phyloP scores from a whole-genome alignment of 352 stramenopile species.

The Pythium brachiatum region DNA sequence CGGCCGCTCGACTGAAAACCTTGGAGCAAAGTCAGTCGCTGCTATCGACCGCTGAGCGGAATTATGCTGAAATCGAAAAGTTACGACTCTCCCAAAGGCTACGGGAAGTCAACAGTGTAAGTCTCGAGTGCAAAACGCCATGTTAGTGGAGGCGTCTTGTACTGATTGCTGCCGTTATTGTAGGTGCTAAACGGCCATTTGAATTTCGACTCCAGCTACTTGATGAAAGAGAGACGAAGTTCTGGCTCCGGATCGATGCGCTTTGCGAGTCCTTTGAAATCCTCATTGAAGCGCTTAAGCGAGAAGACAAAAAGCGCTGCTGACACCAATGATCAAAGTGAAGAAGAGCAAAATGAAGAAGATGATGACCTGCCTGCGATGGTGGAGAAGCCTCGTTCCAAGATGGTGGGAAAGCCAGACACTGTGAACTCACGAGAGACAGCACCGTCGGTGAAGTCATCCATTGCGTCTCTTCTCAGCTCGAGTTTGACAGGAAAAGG shows the following conservation, averaged over 20 bases:
- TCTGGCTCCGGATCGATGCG: constrained; percentile 3
- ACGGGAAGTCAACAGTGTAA: constrained; percentile 68
- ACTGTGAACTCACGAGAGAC: neutral
- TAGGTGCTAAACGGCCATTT: constrained; percentile 61
- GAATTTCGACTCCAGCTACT: constrained; percentile 51
- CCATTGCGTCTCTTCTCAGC: neutral
- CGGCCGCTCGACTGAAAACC: neutral
- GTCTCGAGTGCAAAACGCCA: neutral
- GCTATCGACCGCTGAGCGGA: constrained; percentile 44
- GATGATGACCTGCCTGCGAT: constrained; percentile 48
- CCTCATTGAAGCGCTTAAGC: neutral
- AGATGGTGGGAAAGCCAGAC: neutral
- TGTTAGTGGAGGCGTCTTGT: neutral
- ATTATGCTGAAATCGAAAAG: constrained; percentile 61
- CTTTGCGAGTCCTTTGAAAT: constrained; percentile 5
- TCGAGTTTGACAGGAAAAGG: neutral
- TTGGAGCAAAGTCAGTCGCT: constrained; percentile 8
- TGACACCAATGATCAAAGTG: constrained; percentile 16
- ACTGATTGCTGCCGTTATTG: neutral
- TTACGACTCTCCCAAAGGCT: constrained; percentile 60
- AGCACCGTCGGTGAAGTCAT: neutral
- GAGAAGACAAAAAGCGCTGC: neutral
- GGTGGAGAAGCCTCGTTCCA: constrained; percentile 41
- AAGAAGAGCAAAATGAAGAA: constrained; percentile 43
- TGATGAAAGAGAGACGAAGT: constrained; percentile 22